Base-by-base conservation (phyloP, 75 land plant genomes). In the Sequoiadendron giganteum region DNA sequence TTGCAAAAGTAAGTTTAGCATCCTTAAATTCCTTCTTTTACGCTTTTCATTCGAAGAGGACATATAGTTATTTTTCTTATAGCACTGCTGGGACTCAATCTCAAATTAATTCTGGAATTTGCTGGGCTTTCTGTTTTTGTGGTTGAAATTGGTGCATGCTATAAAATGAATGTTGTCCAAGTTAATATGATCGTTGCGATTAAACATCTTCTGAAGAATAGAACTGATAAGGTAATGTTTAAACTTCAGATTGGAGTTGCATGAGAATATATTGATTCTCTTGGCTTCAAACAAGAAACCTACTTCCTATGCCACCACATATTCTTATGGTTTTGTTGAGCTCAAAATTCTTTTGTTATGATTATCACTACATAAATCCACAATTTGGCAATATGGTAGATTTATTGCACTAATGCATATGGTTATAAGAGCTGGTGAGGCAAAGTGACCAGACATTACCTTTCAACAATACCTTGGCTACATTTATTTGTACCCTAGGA, bases 1-100 rank as follows among this genome's bases (percentile, higher is more conserved):
- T 95, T 87, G 99, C 99, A 1, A 98, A 94, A 86, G 99, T 96
- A 93, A 83, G 89, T 54, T 36, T 25, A 40, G 77, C 38, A 32
- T 13, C 32, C 70, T 0, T 65, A 7, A 65, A 28, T 90, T 87
- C 34, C n/a, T 72, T 28, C 28, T 70, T 78, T 80, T 54, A 25
- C 9, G 13, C 34, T 56, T 78, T 39, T 70, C 56, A 21, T 72
- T 28, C 28, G 58, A 25, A 32, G 39, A 11, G 77, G 34, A 34
- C 30, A 65, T 65, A 65, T 25, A 65, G 5, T 7, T 34, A 75
- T 34, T 30, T 34, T 75, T 75, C 16, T 75, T 75, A 75, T 0
- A 14, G 3, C 38, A 13, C 14, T 75, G 38, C 38, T 75, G 77
- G 34, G 34, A 11, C 10, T 75, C 38, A 34, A 75, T 75, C 13